phyloP scores from a whole-genome alignment of 2,329 filamentous ascomycete genomes.

The Nakataea oryzae region DNA sequence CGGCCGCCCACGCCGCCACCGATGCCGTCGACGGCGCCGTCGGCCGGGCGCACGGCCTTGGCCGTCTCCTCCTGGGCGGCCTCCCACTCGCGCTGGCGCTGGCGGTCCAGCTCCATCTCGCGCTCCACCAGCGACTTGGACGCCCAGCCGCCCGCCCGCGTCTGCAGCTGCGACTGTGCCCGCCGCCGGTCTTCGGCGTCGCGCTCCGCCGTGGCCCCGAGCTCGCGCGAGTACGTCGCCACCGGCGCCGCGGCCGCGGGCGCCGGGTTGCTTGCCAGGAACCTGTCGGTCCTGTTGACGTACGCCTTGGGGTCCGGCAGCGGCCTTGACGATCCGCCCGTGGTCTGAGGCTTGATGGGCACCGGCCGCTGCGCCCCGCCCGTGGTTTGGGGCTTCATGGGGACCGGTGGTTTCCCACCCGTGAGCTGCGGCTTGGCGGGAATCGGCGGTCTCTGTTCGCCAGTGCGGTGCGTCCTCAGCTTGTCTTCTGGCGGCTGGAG shows the following conservation, averaged over 20 bases:
- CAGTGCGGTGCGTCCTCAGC: slow-evolving; percentile 21
- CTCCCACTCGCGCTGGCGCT: slow-evolving; percentile 73
- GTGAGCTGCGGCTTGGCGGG: background rate
- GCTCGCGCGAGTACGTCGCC: slow-evolving; percentile 43
- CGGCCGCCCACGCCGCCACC: slow-evolving; percentile 56
- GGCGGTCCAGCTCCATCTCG: slow-evolving; percentile 71
- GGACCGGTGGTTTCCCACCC: slow-evolving; percentile 1
- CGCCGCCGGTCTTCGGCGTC: slow-evolving; percentile 53
- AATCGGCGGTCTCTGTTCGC: slow-evolving; percentile 14
- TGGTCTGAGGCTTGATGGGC: slow-evolving; percentile 24
- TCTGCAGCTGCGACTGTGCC: slow-evolving; percentile 45
- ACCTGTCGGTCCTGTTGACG: slow-evolving; percentile 44
- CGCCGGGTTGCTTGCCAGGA: slow-evolving; percentile 42
- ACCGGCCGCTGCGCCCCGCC: slow-evolving; percentile 13
- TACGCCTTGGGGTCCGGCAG: slow-evolving; percentile 38
- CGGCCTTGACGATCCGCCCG: slow-evolving; percentile 32
- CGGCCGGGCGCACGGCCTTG: slow-evolving; percentile 37
- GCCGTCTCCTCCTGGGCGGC: slow-evolving; percentile 58
- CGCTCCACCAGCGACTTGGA: slow-evolving; percentile 64
- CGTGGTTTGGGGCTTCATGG: slow-evolving; percentile 11
- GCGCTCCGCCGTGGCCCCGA: slow-evolving; percentile 48
- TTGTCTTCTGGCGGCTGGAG: slow-evolving; percentile 5
- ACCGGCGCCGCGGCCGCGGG: slow-evolving; percentile 27
- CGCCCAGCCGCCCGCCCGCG: slow-evolving; percentile 50
- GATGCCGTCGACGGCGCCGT: slow-evolving; percentile 48